phyloP scores from a whole-genome alignment of 176 grass and related monocot species.

The Coix lacrymajobi region DNA sequence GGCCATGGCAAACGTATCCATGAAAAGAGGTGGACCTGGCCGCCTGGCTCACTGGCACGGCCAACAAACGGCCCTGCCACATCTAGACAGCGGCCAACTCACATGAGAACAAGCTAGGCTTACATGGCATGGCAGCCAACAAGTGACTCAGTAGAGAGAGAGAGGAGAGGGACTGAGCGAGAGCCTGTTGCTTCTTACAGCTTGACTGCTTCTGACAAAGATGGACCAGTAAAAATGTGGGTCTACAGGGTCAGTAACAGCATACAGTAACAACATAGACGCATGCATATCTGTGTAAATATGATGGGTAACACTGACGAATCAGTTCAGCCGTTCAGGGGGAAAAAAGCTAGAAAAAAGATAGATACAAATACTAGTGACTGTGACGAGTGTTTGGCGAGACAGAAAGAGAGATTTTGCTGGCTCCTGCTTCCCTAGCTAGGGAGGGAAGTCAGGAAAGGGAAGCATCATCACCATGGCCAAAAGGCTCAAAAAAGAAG shows the following conservation, averaged over 20 bases:
- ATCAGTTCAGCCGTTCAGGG: not conserved
- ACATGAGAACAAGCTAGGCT: constrained; percentile 39
- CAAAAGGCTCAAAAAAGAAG: constrained; percentile 21
- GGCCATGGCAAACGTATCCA: constrained; percentile 16
- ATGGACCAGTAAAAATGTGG: constrained; percentile 11
- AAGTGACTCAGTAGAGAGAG: constrained; percentile 29
- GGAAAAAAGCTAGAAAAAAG: not conserved
- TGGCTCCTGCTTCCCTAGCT: constrained; percentile 35
- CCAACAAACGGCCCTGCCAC: constrained; percentile 34
- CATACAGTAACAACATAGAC: not conserved
- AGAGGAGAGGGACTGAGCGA: not conserved
- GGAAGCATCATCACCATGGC: constrained; percentile 22
- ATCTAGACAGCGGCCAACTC: constrained; percentile 36
- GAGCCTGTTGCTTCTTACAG: not conserved
- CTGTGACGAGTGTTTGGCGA: constrained; percentile 27
- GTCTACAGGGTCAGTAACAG: constrained; percentile 18
- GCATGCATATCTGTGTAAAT: constrained; percentile 12
- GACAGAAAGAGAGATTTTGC: not conserved
- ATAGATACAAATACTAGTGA: not conserved
- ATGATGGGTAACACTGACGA: not conserved
- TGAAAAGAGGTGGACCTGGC: constrained; percentile 29
- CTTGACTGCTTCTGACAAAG: constrained; percentile 15
- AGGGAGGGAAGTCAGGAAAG: constrained; percentile 27
- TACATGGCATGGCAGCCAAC: constrained; percentile 37
- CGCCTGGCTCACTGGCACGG: constrained; percentile 18